A percentile compares a stretch with the other conserved stretches of the same genome.
These are phyloP conservation scores for Claviceps monticola DNA, from an alignment of 2,329 filamentous ascomycete genomes.

Conservation along the genomic window DNA sequence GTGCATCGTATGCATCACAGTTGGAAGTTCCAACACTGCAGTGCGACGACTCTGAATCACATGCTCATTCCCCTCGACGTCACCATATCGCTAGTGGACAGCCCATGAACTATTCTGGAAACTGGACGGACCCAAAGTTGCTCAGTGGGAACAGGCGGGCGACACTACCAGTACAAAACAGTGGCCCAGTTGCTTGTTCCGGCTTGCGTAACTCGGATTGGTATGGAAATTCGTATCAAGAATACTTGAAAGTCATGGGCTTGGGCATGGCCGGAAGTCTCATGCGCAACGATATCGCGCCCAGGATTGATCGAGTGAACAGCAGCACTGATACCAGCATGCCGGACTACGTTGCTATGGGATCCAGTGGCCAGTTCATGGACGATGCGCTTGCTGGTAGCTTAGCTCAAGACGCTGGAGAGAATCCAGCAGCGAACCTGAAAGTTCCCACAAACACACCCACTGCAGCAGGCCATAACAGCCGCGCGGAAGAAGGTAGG, in stretches of 20 bases:
- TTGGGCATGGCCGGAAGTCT: slow-evolving; percentile 7
- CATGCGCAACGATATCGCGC: slow-evolving; percentile 6
- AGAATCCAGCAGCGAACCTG: slow-evolving; percentile 10
- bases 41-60: slow-evolving; percentile 37
- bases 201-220: slow-evolving; percentile 7
- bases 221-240: slow-evolving; percentile 14
- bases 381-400: slow-evolving; percentile 9
- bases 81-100: slow-evolving; percentile 7
- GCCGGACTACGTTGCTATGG: slow-evolving; percentile 23
- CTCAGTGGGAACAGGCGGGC: slow-evolving; percentile 2
- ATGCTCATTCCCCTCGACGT: slow-evolving; percentile 47
- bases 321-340: slow-evolving; percentile 28
- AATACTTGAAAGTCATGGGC: slow-evolving; percentile 14
- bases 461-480: slow-evolving; percentile 12
- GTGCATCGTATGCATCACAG: slow-evolving; percentile 26
- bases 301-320: slow-evolving; percentile 10
- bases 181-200: neutral
- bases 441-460: slow-evolving; percentile 32
- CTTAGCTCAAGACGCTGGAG: slow-evolving; percentile 19
- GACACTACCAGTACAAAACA: slow-evolving; percentile 8
- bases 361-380: slow-evolving; percentile 3
- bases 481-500: slow-evolving; percentile 10
- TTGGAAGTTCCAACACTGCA: slow-evolving; percentile 27
- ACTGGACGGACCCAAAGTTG: neutral
- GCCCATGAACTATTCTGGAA: neutral